Base-by-base conservation (phyloP, 352 stramenopile genomes). In the Phytophthora multivora region DNA sequence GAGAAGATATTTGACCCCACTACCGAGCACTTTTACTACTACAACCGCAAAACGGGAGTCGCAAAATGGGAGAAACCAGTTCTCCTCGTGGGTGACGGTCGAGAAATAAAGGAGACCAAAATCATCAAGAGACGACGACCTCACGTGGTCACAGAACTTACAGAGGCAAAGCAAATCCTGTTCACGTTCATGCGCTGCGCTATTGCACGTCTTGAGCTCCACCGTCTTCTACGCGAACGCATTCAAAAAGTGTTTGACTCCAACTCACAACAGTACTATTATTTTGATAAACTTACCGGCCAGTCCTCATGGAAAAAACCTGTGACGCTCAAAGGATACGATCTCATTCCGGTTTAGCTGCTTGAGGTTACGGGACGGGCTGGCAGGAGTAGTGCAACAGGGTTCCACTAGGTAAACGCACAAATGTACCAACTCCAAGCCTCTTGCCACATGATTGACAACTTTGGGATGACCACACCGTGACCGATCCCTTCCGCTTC, bases 381-480 rank as follows among this genome's bases (percentile, higher is more conserved):
- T 93, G 86, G 25, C 86, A 95, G 10, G 83, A 77, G 54, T 90
- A 95, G 53, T 95, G 86, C 33, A 93, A 62, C 39, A 93, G 56
- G 19, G 75, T 63, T 1, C 80, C 79, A 26, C 63, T 70, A 1
- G 83, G 82, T 6, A 91, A 73, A 13, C 82, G 83, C 33, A 93
- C 75, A 26, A 93, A 91, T 6, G 84, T 90, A 18, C 83, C 83
- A 9, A 79, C 71, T 15, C 82, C 84, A 7, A 95, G 77, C 55
- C 78, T 84, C 33, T 88, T 88, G 30, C 80, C 74, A 45, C 86
- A 95, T 16, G 77, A 70, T 39, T 87, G 64, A 57, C 86, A 95
- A 49, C 73, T 80, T 35, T 91, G 82, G 19, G 84, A 91, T 3
- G 80, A 80, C 80, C 83, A 91, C 36, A 93, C 75, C 2, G 78